These are phyloP conservation scores for Pseudodiploospora longispora DNA, from an alignment of 2,329 filamentous ascomycete genomes.

Conservation along the genomic window DNA sequence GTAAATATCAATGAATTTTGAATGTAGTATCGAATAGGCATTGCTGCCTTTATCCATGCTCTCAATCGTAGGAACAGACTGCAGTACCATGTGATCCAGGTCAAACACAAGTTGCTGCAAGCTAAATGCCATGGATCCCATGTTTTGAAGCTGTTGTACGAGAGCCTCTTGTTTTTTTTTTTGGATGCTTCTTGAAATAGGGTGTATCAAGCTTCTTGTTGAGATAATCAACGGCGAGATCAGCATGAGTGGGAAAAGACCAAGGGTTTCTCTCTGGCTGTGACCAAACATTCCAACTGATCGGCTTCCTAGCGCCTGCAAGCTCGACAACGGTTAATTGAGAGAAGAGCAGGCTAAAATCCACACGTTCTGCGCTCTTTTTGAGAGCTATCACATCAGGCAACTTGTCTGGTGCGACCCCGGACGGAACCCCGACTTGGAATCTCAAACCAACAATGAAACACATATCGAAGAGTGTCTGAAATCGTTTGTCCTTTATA, in stretches of 20 bases:
- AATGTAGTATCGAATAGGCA: background rate
- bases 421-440: background rate
- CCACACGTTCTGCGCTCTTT: background rate
- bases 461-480: background rate
- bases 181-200: too few species aligned
- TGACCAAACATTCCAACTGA: too few species aligned
- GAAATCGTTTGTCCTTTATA: background rate
- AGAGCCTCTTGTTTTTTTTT: background rate
- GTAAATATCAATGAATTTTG: background rate
- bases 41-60: background rate
- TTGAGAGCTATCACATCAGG: background rate
- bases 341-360: constrained; percentile 2
- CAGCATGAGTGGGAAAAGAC: too few species aligned
- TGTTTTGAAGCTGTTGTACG: background rate
- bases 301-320: too few species aligned
- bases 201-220: background rate
- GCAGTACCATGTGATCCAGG: constrained; percentile 1
- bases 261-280: too few species aligned
- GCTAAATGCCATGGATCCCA: constrained; percentile 1
- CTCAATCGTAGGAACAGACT: background rate
- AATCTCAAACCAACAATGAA: background rate
- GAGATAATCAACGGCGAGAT: background rate
- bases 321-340: constrained; percentile 2
- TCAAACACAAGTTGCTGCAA: constrained; percentile 6
- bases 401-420: background rate